Base-by-base conservation (phyloP, 1,284 basidiomycete genomes). In the Cystobasidiaceae sp. region DNA sequence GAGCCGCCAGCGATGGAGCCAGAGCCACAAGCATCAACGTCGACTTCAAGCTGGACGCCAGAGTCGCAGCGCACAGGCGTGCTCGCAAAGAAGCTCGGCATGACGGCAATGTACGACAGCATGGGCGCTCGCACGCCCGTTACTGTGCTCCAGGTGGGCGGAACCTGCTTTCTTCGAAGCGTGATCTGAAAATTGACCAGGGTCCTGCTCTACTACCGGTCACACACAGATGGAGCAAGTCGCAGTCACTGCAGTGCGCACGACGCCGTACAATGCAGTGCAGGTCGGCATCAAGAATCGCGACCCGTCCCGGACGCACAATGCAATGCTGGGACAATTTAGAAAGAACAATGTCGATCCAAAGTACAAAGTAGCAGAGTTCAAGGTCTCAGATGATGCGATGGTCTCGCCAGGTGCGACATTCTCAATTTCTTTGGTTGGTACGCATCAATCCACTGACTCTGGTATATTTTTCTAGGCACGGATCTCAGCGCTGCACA, bases 71-170 rank as follows among this genome's bases (percentile, higher is more conserved):
- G 96, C 67, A 93, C 92, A 0, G 96, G 96, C n/a, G 81, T 97
- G 67, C 88, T 99, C 75, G 93, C 92, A 23, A 83, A 87, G 66
- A 99, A 99, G 80, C 85, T 90, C 52, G 96, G 96, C 48, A 98
- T 98, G 94, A 89, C 90, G 5, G 84, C 85, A 13, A 81, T 97
- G 74, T 98, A 92, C 89, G 89, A 94, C 75, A 84, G 89, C 74
- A 86, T 90, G 67, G 96, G 96, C 34, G 84, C 85, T 44, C 81
- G 89, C 63, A 82, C 88, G 71, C 93, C 96, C 0, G 91, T 96
- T 15, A 98, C 96, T 0, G 86, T 99, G 37, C 83, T 99, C 32
- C 92, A 97, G 82, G 93, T 93, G n/a, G n/a, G n/a, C 45, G 45
- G 37, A 11, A n/a, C 37, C 37, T 19, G 13, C 21, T 8, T 9